These are phyloP conservation scores for Chlorophyllum brunneum DNA, from an alignment of 768 basidiomycete species.

Conservation along the genomic window DNA sequence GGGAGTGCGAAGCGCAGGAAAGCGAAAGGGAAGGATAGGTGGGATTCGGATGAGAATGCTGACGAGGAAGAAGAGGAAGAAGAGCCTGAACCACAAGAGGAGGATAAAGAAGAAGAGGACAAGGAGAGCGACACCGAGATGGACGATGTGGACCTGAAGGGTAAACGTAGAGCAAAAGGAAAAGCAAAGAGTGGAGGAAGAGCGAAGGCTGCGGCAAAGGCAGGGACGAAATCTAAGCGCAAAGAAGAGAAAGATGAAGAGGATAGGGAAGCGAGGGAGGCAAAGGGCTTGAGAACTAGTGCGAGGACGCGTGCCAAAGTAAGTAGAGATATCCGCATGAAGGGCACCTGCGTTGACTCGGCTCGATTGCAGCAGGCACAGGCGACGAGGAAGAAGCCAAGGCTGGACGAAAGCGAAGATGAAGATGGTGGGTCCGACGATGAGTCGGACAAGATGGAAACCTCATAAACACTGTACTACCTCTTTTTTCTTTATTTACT, in stretches of 20 bases:
- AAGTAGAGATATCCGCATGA: neutral
- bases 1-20: slow-evolving; percentile 13
- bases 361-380: neutral
- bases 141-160: neutral
- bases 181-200: neutral
- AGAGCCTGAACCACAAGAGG: neutral
- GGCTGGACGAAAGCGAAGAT: neutral
- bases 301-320: slow-evolving; percentile 8
- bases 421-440: neutral
- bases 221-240: neutral
- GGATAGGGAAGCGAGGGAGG: slow-evolving; percentile 6
- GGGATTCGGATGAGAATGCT: slow-evolving; percentile 11
- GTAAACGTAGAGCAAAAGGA: neutral
- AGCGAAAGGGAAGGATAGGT: slow-evolving; percentile 4
- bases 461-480: neutral
- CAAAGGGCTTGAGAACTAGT: slow-evolving; percentile 8
- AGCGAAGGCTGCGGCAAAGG: neutral
- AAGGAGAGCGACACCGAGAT: slow-evolving; percentile 9
- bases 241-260: slow-evolving; percentile 6
- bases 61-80: slow-evolving; percentile 4
- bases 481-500: neutral
- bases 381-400: neutral
- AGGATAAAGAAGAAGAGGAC: neutral
- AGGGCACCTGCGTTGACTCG: neutral
- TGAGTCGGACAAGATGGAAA: slow-evolving; percentile 12